Base-by-base conservation (phyloP, 2,329 filamentous ascomycete genomes). In the Colletotrichum cuscutae region DNA sequence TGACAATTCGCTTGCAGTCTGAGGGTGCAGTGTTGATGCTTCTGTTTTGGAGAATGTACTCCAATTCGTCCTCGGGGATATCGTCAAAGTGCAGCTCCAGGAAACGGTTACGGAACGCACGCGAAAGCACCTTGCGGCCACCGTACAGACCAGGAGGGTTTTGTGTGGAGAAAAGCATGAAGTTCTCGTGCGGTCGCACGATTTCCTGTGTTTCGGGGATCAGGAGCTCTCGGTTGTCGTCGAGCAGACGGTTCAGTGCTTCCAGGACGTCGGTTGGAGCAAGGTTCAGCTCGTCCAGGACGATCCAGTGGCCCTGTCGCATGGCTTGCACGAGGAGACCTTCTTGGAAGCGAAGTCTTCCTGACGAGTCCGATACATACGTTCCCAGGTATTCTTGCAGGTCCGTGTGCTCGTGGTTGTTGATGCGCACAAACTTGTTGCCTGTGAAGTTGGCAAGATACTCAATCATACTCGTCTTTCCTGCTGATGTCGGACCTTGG, bases 381-480 rank as follows among this genome's bases (percentile, higher is more conserved):
- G 95, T 97, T 22, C 97, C 97, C 6, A 99, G 86, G 78, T 99
- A 99, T 80, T 99, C 97, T 82, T 99, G 97, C 49, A 99, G 86
- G 81, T 99, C 97, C 0, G 97, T 99, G 79, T 99, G 97, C 80
- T 99, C 97, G 82, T 99, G 97, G 77, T 99, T 99, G 84, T 99
- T 99, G 86, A 99, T 99, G 73, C 97, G 91, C 56, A 99, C 95
- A 79, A 98, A 99, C 79, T 94, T 97, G 81, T 99, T 98, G 4
- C 97, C 97, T 35, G 95, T 98, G 68, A 94, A 93, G 79, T 97
- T 97, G n/a, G 97, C 96, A 49, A 99, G 88, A 80, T 98, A 98
- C 82, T 98, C 96, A 54, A 99, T 97, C 97, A 99, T 99, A 82
- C 96, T 98, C 0, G 97, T 99, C 83, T 99, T 99, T 75, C 97